Conservation (phyloP, 257 asterid species). For the Verbena officinalis region DNA sequence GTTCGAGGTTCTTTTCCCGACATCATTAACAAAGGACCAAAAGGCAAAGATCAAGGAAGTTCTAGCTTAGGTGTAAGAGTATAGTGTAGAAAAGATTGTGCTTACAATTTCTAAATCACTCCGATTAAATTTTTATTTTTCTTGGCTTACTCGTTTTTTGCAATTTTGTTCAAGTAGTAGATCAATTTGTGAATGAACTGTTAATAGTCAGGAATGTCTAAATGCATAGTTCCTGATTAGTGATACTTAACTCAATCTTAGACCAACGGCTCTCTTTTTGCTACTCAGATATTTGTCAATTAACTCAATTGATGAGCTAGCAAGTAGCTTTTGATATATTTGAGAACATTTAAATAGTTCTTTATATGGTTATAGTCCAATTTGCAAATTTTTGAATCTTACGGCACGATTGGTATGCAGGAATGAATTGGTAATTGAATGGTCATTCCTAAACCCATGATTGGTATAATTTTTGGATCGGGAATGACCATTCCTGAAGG, state of each 20-base stretch:
- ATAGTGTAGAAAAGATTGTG: constrained; percentile 21
- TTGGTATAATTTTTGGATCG: too few species aligned
- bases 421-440: too few species aligned
- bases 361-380: not conserved
- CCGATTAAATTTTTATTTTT: not conserved
- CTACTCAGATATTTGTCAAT: constrained; percentile 1
- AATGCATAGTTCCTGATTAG: constrained; percentile 17
- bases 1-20: constrained; percentile 90
- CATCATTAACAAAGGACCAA: constrained; percentile 71
- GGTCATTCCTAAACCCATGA: too few species aligned
- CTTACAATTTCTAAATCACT: not conserved
- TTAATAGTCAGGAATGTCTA: not conserved
- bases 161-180: constrained; percentile 39
- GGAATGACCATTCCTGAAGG: too few species aligned
- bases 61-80: constrained; percentile 42
- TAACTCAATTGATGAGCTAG: constrained; percentile 4
- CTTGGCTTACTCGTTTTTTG: constrained; percentile 15
- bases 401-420: too few species aligned
- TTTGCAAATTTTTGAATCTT: too few species aligned
- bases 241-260: not conserved
- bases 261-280: not conserved
- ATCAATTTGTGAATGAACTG: constrained; percentile 27
- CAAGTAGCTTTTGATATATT: not conserved
- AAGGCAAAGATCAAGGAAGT: constrained; percentile 74
- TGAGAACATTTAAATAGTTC: not conserved